Base-by-base conservation (phyloP, 2,329 filamentous ascomycete genomes). In the Cytospora mali region DNA sequence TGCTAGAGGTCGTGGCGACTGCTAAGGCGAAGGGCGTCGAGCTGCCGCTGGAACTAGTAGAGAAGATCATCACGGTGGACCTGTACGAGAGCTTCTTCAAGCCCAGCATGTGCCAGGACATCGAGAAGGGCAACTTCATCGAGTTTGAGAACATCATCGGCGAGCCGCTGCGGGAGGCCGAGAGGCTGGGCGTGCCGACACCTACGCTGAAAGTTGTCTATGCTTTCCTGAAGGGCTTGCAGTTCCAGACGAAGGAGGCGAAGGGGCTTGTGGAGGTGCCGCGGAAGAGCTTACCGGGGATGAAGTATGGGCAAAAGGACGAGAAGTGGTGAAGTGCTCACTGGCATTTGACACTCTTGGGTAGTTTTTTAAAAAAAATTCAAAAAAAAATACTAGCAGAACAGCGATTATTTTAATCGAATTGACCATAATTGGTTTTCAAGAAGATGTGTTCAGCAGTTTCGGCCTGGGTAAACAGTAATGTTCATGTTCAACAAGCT, bases 141-240 rank as follows among this genome's bases (percentile, higher is more conserved):
- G 84, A 87, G 70, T 77, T 80, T 54, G 83, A 86, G 69, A 84
- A 80, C 65, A 77, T 86, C 39, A 71, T 86, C 4, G 83, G 83
- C 1, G 84, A 86, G 72, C 82, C 83, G n/a, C 64, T 86, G 52
- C 73, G 80, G 3, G 83, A 82, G 66, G 84, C 78, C 0, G 77
- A 78, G 66, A 70, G 69, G 33, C 70, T 74, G 0, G 82, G 82
- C 1, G 81, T 86, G 2, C 62, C 73, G 1, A 81, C 80, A 72
- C 82, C 83, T 0, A 82, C 78, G 18, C 70, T 86, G 33, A 72
- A 74, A 61, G 75, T 78, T 7, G 66, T 86, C 1, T 85, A 84
- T 68, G 74, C 75, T 2, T 68, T 84, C 31, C 72, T 81, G 11
- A 78, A 77, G 67, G 77, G 75, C 0, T 71, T 84, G 31, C 83